A percentile compares a stretch with the other conserved stretches of the same genome.
phyloP scores from a whole-genome alignment of 2,329 filamentous ascomycete genomes.

The Fusarium sp. region DNA sequence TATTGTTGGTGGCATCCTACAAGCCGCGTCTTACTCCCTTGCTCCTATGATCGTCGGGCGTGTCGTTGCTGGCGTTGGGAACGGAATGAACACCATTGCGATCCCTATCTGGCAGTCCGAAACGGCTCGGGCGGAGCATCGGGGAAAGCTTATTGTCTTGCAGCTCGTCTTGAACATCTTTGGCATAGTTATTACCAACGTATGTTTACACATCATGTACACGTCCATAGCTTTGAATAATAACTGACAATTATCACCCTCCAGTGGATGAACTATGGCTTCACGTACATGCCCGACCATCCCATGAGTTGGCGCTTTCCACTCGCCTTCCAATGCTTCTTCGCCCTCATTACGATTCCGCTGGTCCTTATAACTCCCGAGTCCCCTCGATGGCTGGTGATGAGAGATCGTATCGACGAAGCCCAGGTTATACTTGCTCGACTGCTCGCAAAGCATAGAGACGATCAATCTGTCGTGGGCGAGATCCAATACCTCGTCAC shows the following conservation, averaged over 20 bases:
- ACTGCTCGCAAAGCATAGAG: background rate
- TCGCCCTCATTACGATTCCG: background rate
- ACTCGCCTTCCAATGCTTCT: conserved; percentile 6
- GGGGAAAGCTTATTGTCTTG: background rate
- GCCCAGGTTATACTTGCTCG: background rate
- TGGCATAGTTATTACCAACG: background rate
- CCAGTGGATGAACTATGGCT: background rate
- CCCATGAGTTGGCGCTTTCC: conserved; percentile 9
- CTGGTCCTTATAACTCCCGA: conserved; percentile 2
- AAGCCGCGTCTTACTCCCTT: background rate
- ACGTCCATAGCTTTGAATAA: too few relatives aligned
- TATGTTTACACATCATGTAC: too few relatives aligned
- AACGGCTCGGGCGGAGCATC: background rate
- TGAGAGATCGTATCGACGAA: background rate
- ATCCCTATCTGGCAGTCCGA: conserved; percentile 10
- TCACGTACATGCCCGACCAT: background rate
- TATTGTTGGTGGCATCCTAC: background rate
- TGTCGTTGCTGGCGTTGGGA: background rate
- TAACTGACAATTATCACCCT: too few relatives aligned
- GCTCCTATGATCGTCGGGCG: background rate
- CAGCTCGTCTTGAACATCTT: background rate
- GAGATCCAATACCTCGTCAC: background rate
- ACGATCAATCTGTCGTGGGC: background rate
- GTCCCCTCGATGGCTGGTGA: conserved; percentile 14
- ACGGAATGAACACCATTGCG: conserved; percentile 1